Conservation (phyloP, 148 eudicot species). For the Rhododendron simsii region DNA sequence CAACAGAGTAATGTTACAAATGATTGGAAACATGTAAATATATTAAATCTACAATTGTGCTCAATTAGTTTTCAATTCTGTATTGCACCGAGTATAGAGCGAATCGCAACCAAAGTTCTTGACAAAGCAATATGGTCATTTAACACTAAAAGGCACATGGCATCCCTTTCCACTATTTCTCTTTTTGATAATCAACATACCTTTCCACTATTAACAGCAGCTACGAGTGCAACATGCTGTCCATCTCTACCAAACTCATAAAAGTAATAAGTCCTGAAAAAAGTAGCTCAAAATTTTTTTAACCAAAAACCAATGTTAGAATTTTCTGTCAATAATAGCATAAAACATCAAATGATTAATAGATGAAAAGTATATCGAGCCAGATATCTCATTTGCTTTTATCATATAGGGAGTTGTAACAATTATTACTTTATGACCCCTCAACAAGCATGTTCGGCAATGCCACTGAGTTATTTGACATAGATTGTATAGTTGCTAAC, state of each 20-base stretch:
- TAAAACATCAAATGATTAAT: background rate
- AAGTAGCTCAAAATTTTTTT: background rate
- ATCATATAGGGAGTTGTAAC: background rate
- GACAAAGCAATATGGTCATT: background rate
- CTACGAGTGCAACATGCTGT: constrained; percentile 85
- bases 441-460: background rate
- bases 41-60: background rate
- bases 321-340: background rate
- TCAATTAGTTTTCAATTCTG: background rate
- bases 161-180: constrained; percentile 53
- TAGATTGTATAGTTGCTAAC: background rate
- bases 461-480: background rate
- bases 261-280: constrained; percentile 82
- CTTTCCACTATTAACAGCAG: constrained; percentile 83
- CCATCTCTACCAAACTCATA: constrained; percentile 76
- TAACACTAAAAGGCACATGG: background rate
- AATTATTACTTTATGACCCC: background rate
- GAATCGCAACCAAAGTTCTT: background rate
- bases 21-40: background rate
- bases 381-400: background rate
- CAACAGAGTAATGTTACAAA: background rate
- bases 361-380: background rate
- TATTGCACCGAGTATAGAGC: background rate
- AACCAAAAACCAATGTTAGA: background rate
- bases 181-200: constrained; percentile 22